Evolutionary conservation across 2,329 filamentous ascomycete genomes (phyloP).

Genomic region (Epichloe glyceriae): DNA sequence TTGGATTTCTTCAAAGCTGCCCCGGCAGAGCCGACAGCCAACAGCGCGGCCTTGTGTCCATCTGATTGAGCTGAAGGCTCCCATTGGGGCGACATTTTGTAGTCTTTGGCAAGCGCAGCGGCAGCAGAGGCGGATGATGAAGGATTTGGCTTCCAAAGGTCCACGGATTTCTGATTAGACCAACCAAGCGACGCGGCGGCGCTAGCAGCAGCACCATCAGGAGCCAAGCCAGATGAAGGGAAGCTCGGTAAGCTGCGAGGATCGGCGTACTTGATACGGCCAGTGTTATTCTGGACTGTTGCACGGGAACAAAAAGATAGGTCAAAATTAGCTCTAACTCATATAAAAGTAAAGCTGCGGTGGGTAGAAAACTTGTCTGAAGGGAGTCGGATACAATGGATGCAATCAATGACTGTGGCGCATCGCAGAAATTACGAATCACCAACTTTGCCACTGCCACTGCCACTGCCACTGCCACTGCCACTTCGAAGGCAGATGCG

Average conservation of each 20-base stretch:
- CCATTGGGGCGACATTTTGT: slow-evolving; percentile 38
- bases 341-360: background rate
- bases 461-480: background rate
- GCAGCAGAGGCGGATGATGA: slow-evolving; percentile 36
- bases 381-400: background rate
- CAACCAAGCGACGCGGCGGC: slow-evolving; percentile 65
- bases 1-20: slow-evolving; percentile 17
- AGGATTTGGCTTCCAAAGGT: slow-evolving; percentile 53
- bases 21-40: slow-evolving; percentile 37
- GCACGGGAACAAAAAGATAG: background rate
- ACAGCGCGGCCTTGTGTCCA: slow-evolving; percentile 61
- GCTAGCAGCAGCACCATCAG: slow-evolving; percentile 50
- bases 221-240: slow-evolving; percentile 49
- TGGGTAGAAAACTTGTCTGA: background rate
- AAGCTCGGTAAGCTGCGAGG: slow-evolving; percentile 63
- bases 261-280: slow-evolving; percentile 55
- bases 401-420: background rate
- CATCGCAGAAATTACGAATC: background rate
- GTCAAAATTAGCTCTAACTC: background rate
- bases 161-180: slow-evolving; percentile 50
- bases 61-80: slow-evolving; percentile 50
- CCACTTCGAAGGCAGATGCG: background rate
- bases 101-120: slow-evolving; percentile 29
- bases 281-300: slow-evolving; percentile 15
- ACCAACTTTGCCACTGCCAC: background rate